phyloP scores from a whole-genome alignment of 371 early-diverging fungal species.

The Syncephalastrum contaminatum region DNA sequence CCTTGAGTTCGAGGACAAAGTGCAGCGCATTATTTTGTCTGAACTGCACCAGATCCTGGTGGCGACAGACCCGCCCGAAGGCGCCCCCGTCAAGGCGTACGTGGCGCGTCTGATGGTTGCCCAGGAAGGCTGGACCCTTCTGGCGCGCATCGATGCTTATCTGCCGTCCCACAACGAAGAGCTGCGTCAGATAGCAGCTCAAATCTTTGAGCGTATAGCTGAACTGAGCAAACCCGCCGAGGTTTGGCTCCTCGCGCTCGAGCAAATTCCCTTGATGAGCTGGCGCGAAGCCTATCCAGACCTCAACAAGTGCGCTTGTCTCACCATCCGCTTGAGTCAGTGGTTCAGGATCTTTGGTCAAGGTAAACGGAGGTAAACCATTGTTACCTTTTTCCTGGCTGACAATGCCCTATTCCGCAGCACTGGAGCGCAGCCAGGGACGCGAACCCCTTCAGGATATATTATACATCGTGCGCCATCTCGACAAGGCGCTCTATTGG shows the following conservation, averaged over 20 bases:
- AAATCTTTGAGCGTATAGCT: constrained; percentile 6
- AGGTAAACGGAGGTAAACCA: not conserved
- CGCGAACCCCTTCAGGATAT: not conserved
- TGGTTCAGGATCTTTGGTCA: constrained; percentile 9
- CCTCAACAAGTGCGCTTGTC: constrained; percentile 5
- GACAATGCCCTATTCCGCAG: not conserved
- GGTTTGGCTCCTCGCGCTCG: constrained; percentile 6
- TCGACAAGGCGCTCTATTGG: constrained; percentile 3
- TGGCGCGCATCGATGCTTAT: too few relatives aligned
- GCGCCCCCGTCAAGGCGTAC: too few relatives aligned
- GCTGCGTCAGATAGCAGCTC: constrained; percentile 4
- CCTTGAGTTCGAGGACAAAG: too few relatives aligned
- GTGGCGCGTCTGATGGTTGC: too few relatives aligned
- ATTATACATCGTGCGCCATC: constrained; percentile 5
- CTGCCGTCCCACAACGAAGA: not conserved
- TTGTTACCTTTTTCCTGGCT: too few relatives aligned
- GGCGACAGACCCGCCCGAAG: too few relatives aligned
- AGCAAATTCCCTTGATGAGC: constrained; percentile 13
- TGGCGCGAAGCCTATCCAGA: constrained; percentile 3
- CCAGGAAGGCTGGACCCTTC: too few relatives aligned
- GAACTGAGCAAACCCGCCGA: constrained; percentile 5
- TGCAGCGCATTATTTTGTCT: too few relatives aligned
- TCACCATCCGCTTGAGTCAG: constrained; percentile 5
- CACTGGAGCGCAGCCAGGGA: not conserved
- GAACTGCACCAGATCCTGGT: too few relatives aligned